Evolutionary conservation across 306 rosid species (phyloP), one percentile per base, ranked within the genome.

Genomic region (Notholithocarpus densiflorus): DNA sequence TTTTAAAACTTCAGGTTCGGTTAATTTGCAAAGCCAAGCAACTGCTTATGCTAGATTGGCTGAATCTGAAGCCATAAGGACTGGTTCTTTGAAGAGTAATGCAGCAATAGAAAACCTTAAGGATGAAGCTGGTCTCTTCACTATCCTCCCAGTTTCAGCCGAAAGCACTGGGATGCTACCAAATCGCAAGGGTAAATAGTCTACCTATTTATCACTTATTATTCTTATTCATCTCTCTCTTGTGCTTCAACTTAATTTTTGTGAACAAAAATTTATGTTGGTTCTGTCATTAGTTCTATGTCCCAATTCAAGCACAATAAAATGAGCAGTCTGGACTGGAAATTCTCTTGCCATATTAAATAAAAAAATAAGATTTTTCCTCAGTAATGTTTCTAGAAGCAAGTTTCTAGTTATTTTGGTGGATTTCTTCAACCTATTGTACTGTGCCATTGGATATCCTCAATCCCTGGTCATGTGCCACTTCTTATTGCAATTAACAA

Each of bases 141-240:
- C 78, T 1, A 79, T 92, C 72, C 74, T 92, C 51, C 98, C 98
- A 23, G 73, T 94, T 61, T 94, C 97, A 26, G 98, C 97, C 61
- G 97, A 94, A 89, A 83, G 69, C 26, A 26, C 92, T 12, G 93
- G 95, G 80, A 51, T 94, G 75, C 76, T 92, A 66, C 94, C 97
- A 56, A 89, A 87, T 66, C 90, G 88, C 24, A 79, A 85, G 27
- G 97, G 97, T 94, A 85, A 84, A 62, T 29, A 19, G 76, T 37
- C 37, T 76, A 74, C 37, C 0, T 15, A 24, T 21, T 18, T 53
- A 54, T 15, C 55, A 40, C 56, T 14, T 12, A 0, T 4, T 73
- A 21, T 29, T 27, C 23, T 81, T 24, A 7, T 20, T 23, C 19
- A n/a, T 29, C 3, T 73, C 27, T 62, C 24, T 59, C 51, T n/a